Conservation (phyloP, 2,329 filamentous ascomycete genomes). For the Mollisia scopiformis region DNA sequence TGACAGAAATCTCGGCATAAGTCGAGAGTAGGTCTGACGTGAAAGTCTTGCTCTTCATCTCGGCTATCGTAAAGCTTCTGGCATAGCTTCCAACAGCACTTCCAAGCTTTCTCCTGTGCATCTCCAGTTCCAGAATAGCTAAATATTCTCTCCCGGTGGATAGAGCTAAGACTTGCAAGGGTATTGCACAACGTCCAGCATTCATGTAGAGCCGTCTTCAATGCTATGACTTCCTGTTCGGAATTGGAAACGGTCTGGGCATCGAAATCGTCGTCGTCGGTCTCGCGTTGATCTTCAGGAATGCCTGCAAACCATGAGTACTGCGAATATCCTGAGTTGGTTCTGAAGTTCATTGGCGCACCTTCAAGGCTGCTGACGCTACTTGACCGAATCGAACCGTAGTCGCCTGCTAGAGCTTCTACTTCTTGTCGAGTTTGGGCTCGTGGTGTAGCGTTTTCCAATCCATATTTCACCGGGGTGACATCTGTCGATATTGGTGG, state of each 20-base stretch:
- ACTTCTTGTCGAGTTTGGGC: conserved; percentile 83
- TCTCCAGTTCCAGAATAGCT: conserved; percentile 74
- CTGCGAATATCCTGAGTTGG: conserved; percentile 9
- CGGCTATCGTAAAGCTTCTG: conserved; percentile 84
- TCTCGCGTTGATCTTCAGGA: conserved; percentile 47
- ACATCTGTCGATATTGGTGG: conserved; percentile 80
- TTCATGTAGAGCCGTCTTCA: conserved; percentile 80
- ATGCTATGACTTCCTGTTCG: conserved; percentile 65
- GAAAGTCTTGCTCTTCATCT: conserved; percentile 69
- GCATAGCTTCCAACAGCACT: conserved; percentile 90
- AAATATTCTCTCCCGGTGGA: conserved; percentile 79
- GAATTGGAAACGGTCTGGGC: conserved; percentile 46
- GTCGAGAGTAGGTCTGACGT: conserved; percentile 77
- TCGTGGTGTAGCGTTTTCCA: conserved; percentile 75
- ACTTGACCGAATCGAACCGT: conserved; percentile 57
- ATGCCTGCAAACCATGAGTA: conserved; percentile 38
- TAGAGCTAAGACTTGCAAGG: conserved; percentile 80
- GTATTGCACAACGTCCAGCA: conserved; percentile 97
- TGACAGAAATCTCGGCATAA: conserved; percentile 92
- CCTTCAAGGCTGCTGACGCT: conserved; percentile 79
- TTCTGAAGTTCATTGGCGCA: conserved; percentile 43
- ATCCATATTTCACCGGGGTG: conserved; percentile 64
- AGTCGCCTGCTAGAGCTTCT: conserved; percentile 55
- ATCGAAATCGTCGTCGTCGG: conserved; percentile 52
- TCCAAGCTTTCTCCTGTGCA: conserved; percentile 87